These are phyloP conservation scores for Wickerhamiella azyma DNA, from an alignment of 805 yeast species.

Conservation along the genomic window DNA sequence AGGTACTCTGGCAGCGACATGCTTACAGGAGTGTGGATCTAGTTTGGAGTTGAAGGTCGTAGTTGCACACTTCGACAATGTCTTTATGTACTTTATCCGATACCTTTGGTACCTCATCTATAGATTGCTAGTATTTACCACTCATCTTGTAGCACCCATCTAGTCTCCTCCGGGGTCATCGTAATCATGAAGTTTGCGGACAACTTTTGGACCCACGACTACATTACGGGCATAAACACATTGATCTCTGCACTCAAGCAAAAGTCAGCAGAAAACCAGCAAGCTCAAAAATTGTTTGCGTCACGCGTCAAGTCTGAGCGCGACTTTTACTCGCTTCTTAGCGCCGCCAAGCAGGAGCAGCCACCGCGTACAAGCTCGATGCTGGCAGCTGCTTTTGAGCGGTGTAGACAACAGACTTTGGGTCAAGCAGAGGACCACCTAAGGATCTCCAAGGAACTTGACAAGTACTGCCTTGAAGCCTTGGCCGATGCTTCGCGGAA, in stretches of 20 bases:
- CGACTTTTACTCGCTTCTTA: conserved; percentile 34
- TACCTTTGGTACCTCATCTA: too few species aligned
- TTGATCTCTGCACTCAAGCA: conserved; percentile 30
- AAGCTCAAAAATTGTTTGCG: conserved; percentile 45
- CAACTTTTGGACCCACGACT: conserved; percentile 27
- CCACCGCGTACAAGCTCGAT: conserved; percentile 6
- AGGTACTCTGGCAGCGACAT: conserved; percentile 8
- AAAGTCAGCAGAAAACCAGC: conserved; percentile 55
- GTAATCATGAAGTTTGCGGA: conserved; percentile 16
- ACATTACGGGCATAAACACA: conserved; percentile 24
- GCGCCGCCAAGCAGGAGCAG: conserved; percentile 4
- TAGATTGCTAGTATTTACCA: too few species aligned
- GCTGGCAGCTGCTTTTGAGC: not conserved
- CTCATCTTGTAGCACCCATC: too few species aligned
- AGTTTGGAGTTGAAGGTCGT: too few species aligned
- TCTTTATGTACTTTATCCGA: too few species aligned
- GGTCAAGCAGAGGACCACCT: conserved; percentile 8
- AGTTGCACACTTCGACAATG: too few species aligned
- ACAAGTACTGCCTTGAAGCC: conserved; percentile 1
- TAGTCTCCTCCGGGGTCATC: too few species aligned
- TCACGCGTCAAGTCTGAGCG: conserved; percentile 54
- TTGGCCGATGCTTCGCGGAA: not conserved
- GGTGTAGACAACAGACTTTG: not conserved
- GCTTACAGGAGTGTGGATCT: not conserved
- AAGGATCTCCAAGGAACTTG: not conserved